Evolutionary conservation across 1,284 basidiomycete species (phyloP), one percentile per base, ranked within the genome.

Genomic region (Ceratorhiza oryzae-sativae): DNA sequence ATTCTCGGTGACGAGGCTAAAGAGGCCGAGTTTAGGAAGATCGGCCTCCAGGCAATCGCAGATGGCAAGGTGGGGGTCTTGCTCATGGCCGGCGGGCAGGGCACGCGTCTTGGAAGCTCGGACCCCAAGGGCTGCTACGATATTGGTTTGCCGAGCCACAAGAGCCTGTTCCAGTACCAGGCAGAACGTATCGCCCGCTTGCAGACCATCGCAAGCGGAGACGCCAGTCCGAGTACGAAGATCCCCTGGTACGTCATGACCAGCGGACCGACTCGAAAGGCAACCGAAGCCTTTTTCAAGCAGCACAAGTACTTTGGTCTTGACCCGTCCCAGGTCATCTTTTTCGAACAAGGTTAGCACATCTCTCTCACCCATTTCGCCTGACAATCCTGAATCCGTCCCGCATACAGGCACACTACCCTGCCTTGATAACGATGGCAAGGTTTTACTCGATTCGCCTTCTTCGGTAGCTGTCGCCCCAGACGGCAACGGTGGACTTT

Each of bases 241-340:
- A 88, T 98, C 74, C 92, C 89, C 63, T 99, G 97, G 97, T 99
- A 98, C 84, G 89, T 99, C 78, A 99, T 99, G 97, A 99, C 97
- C 72, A 95, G 93, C 78, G 96, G 96, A 18, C 97, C 97, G 30
- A 99, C 97, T 32, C 88, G 95, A 74, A 83, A 83, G 72, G 91
- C 91, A 67, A 99, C 97, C 30, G 92, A 95, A 80, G 83, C 84
- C 49, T 99, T 92, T 85, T 98, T 99, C 82, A 83, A 82, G 73
- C 83, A 87, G 76, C 86, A 95, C 82, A 81, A 82, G 6, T 93
- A 86, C 84, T 99, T 99, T 80, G 97, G 97, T 3, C 86, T 99
- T 71, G 80, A 90, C 71, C 79, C 87, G 75, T 83, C 87, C 75
- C 91, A 97, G 78, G 91, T 99, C 73, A 84, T 98, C 74, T 89